Evolutionary conservation across 352 stramenopile species (phyloP).

Genomic region (Globisporangium irregulare): DNA sequence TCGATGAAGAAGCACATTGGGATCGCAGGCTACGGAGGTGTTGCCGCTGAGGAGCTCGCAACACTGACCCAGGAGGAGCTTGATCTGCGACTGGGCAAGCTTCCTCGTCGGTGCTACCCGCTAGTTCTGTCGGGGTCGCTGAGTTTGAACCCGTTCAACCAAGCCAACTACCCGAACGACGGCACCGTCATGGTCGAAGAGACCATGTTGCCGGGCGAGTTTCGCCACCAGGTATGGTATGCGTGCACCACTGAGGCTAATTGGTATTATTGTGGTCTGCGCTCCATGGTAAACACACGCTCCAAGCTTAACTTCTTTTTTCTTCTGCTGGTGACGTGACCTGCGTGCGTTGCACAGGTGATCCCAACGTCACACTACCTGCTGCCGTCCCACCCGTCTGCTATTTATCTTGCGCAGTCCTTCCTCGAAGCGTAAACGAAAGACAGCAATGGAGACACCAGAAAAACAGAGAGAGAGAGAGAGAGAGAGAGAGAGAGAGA

Average conservation of each 20-base stretch:
- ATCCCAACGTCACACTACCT: constrained; percentile 51
- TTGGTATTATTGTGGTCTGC: neutral
- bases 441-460: constrained; percentile 1
- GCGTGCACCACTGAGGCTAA: neutral
- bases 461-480: neutral
- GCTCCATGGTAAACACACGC: neutral
- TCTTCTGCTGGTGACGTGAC: neutral
- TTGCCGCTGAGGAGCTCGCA: constrained; percentile 57
- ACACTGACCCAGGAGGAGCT: constrained; percentile 35
- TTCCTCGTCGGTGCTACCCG: constrained; percentile 55
- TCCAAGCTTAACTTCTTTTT: neutral
- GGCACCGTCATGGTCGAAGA: constrained; percentile 64
- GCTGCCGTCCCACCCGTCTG: constrained; percentile 50
- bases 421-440: constrained; percentile 45
- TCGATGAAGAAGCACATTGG: constrained; percentile 57
- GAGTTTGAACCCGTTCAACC: constrained; percentile 75
- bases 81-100: constrained; percentile 59
- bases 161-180: constrained; percentile 72
- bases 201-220: constrained; percentile 61
- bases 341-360: constrained; percentile 26
- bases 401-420: constrained; percentile 38
- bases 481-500: too few relatives aligned
- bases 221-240: constrained; percentile 49
- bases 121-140: constrained; percentile 60
- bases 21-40: constrained; percentile 49